Conservation (phyloP, 139 green algal species). For the Micractinium conductrix region DNA sequence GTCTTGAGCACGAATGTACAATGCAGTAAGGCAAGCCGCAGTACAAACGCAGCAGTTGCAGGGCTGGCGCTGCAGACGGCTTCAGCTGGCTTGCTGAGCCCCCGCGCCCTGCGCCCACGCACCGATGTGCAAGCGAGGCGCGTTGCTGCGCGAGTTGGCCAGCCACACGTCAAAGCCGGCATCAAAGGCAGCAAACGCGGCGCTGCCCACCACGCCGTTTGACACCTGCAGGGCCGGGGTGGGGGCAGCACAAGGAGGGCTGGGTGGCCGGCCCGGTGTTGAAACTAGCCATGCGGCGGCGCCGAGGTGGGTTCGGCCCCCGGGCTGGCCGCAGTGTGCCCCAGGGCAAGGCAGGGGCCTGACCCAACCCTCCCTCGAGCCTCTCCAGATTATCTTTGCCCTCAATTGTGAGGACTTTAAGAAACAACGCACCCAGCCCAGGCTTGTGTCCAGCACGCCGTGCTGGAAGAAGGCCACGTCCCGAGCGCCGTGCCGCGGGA, state of each 20-base stretch:
- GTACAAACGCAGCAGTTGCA: no score
- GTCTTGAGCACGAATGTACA: no score
- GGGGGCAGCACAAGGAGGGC: no score
- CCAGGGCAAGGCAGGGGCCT: no score
- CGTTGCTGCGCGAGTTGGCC: constrained; percentile 86
- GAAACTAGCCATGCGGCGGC: no score
- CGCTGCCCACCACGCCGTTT: constrained; percentile 77
- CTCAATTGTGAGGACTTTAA: no score
- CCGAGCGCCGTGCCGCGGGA: constrained; percentile 61
- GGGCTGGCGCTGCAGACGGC: not conserved
- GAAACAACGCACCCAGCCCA: constrained; percentile 88
- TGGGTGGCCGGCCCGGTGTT: no score
- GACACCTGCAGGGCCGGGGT: not conserved
- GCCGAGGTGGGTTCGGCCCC: no score
- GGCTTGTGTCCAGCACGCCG: constrained; percentile 90
- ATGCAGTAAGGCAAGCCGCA: no score
- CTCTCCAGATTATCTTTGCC: no score
- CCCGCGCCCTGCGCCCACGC: not conserved
- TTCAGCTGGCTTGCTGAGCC: not conserved
- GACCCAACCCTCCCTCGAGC: no score
- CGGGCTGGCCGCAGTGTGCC: no score
- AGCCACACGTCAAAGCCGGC: constrained; percentile 95
- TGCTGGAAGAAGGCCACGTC: constrained; percentile 92
- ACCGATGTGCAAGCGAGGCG: constrained; percentile 71
- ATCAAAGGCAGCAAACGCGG: constrained; percentile 93